Percentiles rank a stretch among this genome's conserved stretches.
Evolutionary conservation across 192 early-diverging fungal species (phyloP).

Genomic region (Coemansia sp.): DNA sequence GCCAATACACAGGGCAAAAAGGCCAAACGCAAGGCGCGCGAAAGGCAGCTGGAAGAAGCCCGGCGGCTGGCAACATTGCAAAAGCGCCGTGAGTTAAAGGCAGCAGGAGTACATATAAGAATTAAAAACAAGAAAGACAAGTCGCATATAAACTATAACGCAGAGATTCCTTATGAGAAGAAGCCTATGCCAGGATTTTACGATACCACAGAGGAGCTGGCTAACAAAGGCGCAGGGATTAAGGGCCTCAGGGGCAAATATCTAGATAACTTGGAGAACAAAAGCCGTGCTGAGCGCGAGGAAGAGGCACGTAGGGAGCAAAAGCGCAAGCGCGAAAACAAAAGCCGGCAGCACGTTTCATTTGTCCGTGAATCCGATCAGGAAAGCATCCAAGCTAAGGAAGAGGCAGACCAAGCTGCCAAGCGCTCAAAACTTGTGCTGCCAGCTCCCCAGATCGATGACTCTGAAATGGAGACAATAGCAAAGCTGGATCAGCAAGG

Average conservation of each 20-base stretch:
- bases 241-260: constrained; percentile 67
- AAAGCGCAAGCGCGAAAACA: constrained; percentile 63
- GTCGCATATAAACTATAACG: constrained; percentile 86
- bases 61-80: constrained; percentile 84
- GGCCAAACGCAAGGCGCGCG: constrained; percentile 97
- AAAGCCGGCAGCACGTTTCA: constrained; percentile 52
- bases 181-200: constrained; percentile 86
- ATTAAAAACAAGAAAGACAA: constrained; percentile 66
- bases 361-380: constrained; percentile 56
- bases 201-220: constrained; percentile 84
- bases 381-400: constrained; percentile 22
- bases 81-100: constrained; percentile 94
- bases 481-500: constrained; percentile 85
- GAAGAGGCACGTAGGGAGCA: constrained; percentile 79
- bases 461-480: constrained; percentile 86
- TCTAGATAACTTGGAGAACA: constrained; percentile 81
- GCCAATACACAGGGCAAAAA: constrained; percentile 99
- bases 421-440: constrained; percentile 77
- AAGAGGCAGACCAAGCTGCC: constrained; percentile 69
- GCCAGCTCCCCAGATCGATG: constrained; percentile 88
- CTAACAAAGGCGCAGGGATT: constrained; percentile 53
- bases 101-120: constrained; percentile 87
- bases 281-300: constrained; percentile 77
- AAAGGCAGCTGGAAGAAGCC: constrained; percentile 95
- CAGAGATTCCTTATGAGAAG: constrained; percentile 93